A percentile compares a stretch with the other conserved stretches of the same genome.
phyloP scores from a whole-genome alignment of 345 rosid genomes.

The Hirschfeldia incana region DNA sequence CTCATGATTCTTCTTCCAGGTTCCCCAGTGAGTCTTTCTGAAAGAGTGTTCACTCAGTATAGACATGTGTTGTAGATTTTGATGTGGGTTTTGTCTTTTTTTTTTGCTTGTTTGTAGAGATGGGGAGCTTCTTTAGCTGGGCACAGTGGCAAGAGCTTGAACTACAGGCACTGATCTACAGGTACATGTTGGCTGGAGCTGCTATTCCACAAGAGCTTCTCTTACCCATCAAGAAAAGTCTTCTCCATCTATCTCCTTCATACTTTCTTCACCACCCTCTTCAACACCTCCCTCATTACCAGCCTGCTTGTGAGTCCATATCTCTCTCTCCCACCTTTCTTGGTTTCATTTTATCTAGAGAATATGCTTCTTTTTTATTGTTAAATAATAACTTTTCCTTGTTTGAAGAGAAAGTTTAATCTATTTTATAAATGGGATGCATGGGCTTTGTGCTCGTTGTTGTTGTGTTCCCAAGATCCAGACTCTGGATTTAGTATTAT shows the following conservation, averaged over 20 bases:
- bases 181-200: constrained; percentile 88
- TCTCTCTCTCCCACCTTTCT: constrained; percentile 13
- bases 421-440: not conserved
- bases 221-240: constrained; percentile 80
- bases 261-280: constrained; percentile 52
- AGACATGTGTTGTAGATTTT: not conserved
- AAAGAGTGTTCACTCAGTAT: not conserved
- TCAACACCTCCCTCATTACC: constrained; percentile 50
- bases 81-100: not conserved
- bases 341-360: not conserved
- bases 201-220: constrained; percentile 85
- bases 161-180: constrained; percentile 91
- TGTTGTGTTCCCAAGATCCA: constrained; percentile 38
- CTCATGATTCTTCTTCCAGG: constrained; percentile 53
- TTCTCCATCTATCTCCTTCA: constrained; percentile 61
- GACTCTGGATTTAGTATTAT: not conserved
- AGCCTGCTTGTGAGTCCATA: constrained; percentile 68
- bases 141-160: constrained; percentile 93
- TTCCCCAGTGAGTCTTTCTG: constrained; percentile 49
- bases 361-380: not conserved
- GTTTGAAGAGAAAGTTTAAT: not conserved
- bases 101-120: constrained; percentile 40
- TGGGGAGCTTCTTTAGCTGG: constrained; percentile 79
- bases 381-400: not conserved
- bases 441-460: constrained; percentile 25